phyloP scores from a whole-genome alignment of 2,329 filamentous ascomycete genomes.

The Zymoseptoria ardabiliae region DNA sequence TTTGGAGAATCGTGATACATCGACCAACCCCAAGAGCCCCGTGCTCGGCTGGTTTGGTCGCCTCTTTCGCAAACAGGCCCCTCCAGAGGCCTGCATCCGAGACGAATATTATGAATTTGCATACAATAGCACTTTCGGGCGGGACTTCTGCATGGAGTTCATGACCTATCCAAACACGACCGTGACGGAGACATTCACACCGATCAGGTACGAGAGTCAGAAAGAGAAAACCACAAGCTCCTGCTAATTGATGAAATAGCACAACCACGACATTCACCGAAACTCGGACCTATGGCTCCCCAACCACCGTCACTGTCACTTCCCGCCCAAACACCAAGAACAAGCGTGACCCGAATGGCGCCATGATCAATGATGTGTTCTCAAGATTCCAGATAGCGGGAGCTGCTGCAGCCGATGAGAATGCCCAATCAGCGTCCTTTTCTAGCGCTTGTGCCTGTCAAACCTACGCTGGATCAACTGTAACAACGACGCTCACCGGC shows the following conservation, averaged over 20 bases:
- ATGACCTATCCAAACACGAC: conserved; percentile 22
- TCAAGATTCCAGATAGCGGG: conserved; percentile 13
- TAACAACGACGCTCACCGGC: conserved; percentile 25
- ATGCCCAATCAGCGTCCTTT: conserved; percentile 17
- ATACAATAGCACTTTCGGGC: conserved; percentile 15
- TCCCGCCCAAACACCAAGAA: not conserved
- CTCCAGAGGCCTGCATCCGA: conserved; percentile 15
- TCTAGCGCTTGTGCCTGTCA: conserved; percentile 30
- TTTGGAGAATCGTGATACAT: conserved; percentile 15
- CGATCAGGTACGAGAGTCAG: conserved; percentile 22
- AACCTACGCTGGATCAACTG: conserved; percentile 17
- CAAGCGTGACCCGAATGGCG: conserved; percentile 4
- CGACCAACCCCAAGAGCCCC: conserved; percentile 4
- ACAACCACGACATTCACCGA: conserved; percentile 14
- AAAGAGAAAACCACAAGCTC: not conserved
- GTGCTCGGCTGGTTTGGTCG: conserved; percentile 19
- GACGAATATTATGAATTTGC: conserved; percentile 24
- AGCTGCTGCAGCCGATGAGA: not conserved
- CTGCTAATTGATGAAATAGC: conserved; percentile 2
- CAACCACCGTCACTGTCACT: conserved; percentile 21
- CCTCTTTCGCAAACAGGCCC: conserved; percentile 17
- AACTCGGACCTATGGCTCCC: conserved; percentile 13
- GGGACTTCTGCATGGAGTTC: conserved; percentile 21
- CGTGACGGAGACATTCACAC: conserved; percentile 21
- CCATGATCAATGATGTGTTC: conserved; percentile 7